These are phyloP conservation scores for Tulasnella sp. DNA, from an alignment of 768 basidiomycete genomes.

Conservation along the genomic window DNA sequence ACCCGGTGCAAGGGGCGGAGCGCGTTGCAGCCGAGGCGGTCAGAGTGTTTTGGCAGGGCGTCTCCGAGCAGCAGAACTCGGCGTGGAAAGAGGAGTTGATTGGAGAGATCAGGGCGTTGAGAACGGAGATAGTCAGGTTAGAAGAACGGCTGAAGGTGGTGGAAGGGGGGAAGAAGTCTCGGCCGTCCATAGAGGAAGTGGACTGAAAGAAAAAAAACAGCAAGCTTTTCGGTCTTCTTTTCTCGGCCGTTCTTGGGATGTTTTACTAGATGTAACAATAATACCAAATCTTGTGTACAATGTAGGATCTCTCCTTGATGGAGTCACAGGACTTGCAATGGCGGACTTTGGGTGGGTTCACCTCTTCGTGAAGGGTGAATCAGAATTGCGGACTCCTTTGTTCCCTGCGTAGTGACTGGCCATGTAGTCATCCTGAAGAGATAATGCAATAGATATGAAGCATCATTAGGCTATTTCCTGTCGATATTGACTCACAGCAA, in stretches of 20 bases:
- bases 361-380: no score
- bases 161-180: background rate
- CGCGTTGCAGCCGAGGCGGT: slow-evolving; percentile 1
- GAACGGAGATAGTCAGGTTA: slow-evolving; percentile 5
- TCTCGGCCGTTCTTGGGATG: background rate
- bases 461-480: no score
- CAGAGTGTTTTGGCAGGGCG: background rate
- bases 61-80: slow-evolving; percentile 9
- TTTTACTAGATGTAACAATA: background rate
- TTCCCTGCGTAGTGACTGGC: no score
- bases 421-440: no score
- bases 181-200: background rate
- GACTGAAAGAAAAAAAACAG: slow-evolving; percentile 1
- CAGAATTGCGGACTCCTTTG: no score
- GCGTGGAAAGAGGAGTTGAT: slow-evolving; percentile 8
- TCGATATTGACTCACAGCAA: no score
- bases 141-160: background rate
- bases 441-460: no score
- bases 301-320: background rate
- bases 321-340: no score
- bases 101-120: slow-evolving; percentile 17
- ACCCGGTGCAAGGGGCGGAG: background rate
- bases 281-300: background rate
- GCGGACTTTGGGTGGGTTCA: no score
- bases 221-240: background rate